Conservation (phyloP, 495 filamentous ascomycete genomes). For the Trichoderma orchidacearum region DNA sequence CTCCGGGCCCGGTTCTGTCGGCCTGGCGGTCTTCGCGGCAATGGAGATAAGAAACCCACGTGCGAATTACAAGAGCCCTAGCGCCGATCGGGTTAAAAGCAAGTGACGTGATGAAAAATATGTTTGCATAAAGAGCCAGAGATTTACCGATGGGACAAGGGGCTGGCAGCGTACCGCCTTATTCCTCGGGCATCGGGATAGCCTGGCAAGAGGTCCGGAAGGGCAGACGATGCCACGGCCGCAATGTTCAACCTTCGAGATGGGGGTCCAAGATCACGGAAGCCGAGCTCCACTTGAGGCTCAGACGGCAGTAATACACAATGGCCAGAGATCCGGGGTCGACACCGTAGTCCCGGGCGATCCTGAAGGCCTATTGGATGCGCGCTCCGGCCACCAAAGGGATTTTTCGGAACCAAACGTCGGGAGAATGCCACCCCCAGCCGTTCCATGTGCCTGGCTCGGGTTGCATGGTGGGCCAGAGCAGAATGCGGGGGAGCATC, state of each 20-base stretch:
- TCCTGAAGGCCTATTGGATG: background rate
- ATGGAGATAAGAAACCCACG: background rate
- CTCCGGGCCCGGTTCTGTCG: background rate
- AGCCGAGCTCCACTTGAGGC: background rate
- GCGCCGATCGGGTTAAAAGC: background rate
- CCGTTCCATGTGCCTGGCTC: background rate
- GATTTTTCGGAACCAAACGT: background rate
- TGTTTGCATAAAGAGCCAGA: background rate
- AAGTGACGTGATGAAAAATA: background rate
- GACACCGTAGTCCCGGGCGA: background rate
- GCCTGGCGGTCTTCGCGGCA: conserved; percentile 1
- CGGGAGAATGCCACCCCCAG: background rate
- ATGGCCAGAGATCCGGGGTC: background rate
- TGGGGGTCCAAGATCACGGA: background rate
- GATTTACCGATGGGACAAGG: background rate
- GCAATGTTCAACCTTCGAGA: background rate
- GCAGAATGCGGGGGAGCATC: background rate
- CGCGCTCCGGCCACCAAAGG: background rate
- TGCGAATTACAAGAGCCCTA: background rate
- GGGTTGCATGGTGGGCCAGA: background rate
- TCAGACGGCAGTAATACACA: background rate
- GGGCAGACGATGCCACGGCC: background rate
- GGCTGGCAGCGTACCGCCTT: background rate
- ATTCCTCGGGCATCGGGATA: background rate
- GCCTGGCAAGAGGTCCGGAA: background rate